phyloP scores from a whole-genome alignment of 495 filamentous ascomycete genomes.

The Corynascus novoguineensis region DNA sequence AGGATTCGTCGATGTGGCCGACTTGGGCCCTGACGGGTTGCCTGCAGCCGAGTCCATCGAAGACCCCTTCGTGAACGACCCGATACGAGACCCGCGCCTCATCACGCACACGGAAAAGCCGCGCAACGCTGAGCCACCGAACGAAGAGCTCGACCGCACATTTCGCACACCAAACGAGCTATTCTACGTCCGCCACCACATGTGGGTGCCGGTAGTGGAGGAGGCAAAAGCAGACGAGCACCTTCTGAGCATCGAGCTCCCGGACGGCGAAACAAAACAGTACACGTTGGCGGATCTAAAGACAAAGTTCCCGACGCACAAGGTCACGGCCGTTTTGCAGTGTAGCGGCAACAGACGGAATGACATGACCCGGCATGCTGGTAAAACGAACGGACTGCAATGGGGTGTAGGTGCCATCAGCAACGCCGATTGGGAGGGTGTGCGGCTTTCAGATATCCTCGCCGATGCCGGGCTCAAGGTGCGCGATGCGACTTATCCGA shows the following conservation, averaged over 20 bases:
- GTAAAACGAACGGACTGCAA: slow-evolving; percentile 53
- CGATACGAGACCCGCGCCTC: slow-evolving; percentile 44
- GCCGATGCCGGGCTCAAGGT: slow-evolving; percentile 45
- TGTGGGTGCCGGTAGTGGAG: slow-evolving; percentile 52
- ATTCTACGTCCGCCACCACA: slow-evolving; percentile 60
- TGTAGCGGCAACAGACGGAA: slow-evolving; percentile 59
- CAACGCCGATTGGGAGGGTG: slow-evolving; percentile 58
- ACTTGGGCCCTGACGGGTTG: slow-evolving; percentile 44
- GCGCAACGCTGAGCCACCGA: slow-evolving; percentile 54
- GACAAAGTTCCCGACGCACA: slow-evolving; percentile 46
- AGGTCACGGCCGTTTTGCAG: slow-evolving; percentile 53
- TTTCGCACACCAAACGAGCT: slow-evolving; percentile 51
- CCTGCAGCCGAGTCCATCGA: slow-evolving; percentile 43
- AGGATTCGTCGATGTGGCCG: slow-evolving; percentile 46
- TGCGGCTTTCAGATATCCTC: slow-evolving; percentile 53
- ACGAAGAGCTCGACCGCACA: slow-evolving; percentile 33
- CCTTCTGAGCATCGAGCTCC: slow-evolving; percentile 49
- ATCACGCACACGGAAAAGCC: slow-evolving; percentile 45
- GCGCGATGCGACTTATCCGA: slow-evolving; percentile 4
- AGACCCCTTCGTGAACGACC: slow-evolving; percentile 53
- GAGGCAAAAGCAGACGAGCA: slow-evolving; percentile 37
- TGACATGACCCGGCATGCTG: slow-evolving; percentile 52
- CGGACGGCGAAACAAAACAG: slow-evolving; percentile 44
- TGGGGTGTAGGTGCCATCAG: slow-evolving; percentile 56
- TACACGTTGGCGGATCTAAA: slow-evolving; percentile 52